phyloP scores from a whole-genome alignment of 1,284 basidiomycete genomes.

The Cryptococcus depauperatus region DNA sequence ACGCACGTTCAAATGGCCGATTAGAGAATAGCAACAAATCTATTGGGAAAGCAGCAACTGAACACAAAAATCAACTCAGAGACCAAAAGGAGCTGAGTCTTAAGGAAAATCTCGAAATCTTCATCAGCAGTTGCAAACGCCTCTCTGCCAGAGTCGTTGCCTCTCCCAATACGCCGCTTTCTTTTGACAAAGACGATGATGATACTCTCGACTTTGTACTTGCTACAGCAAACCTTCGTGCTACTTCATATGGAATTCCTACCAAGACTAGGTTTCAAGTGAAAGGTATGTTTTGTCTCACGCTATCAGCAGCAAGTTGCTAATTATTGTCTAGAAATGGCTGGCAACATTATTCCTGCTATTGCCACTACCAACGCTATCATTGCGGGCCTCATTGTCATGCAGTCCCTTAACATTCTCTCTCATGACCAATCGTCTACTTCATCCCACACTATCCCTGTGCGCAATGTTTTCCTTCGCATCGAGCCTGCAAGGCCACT shows the following conservation, averaged over 20 bases:
- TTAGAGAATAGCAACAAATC: constrained; percentile 8
- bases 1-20: constrained; percentile 13
- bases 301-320: background rate
- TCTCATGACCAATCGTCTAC: constrained; percentile 29
- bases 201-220: constrained; percentile 96
- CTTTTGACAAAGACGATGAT: constrained; percentile 97
- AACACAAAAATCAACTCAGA: constrained; percentile 49
- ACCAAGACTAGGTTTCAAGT: constrained; percentile 91
- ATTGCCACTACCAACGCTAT: constrained; percentile 99
- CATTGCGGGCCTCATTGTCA: constrained; percentile 84
- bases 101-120: constrained; percentile 71
- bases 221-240: constrained; percentile 84
- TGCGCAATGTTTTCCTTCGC: constrained; percentile 63
- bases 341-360: constrained; percentile 97
- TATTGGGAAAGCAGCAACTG: constrained; percentile 18
- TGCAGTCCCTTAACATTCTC: constrained; percentile 81
- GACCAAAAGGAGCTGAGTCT: constrained; percentile 70
- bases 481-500: constrained; percentile 67
- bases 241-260: constrained; percentile 79
- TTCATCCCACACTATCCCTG: constrained; percentile 22
- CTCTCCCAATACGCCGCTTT: constrained; percentile 64
- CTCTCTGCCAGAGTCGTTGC: constrained; percentile 64
- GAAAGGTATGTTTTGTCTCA: constrained; percentile 58
- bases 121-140: constrained; percentile 70
- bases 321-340: constrained; percentile 68